Percentiles rank a stretch among this genome's conserved stretches.
These are phyloP conservation scores for Acarospora socialis DNA, from an alignment of 2,329 filamentous ascomycete genomes.

Conservation along the genomic window DNA sequence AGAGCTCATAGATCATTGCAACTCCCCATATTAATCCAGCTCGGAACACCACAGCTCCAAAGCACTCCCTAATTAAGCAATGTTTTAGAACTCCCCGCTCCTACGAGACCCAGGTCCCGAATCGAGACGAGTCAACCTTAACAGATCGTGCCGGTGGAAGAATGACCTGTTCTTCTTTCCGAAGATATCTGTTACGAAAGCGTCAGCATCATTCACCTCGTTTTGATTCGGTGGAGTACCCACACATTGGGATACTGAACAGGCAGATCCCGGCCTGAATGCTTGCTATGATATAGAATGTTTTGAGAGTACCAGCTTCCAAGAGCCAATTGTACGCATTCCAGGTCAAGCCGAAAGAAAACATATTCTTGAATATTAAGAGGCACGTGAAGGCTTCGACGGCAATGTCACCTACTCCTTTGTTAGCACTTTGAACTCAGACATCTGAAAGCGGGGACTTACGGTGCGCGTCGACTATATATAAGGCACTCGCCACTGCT, in stretches of 20 bases:
- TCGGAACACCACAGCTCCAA: too few species aligned
- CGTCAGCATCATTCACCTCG: not conserved
- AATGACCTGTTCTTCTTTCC: constrained; percentile 65
- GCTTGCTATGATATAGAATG: constrained; percentile 58
- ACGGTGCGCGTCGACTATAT: constrained; percentile 89
- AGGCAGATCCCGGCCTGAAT: constrained; percentile 67
- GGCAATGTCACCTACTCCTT: constrained; percentile 51
- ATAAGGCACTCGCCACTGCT: constrained; percentile 69
- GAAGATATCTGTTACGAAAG: constrained; percentile 45
- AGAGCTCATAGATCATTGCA: too few species aligned
- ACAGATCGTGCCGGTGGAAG: constrained; percentile 59
- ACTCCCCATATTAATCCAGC: too few species aligned
- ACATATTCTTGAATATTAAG: constrained; percentile 89
- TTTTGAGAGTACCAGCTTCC: constrained; percentile 41
- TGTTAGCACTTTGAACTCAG: not conserved
- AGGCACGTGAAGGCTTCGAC: constrained; percentile 83
- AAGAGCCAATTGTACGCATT: constrained; percentile 75
- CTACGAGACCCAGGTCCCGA: too few species aligned
- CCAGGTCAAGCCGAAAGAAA: constrained; percentile 74
- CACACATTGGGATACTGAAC: constrained; percentile 64
- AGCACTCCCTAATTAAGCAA: too few species aligned
- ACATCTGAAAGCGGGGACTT: constrained; percentile 25
- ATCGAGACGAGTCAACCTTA: constrained; percentile 37
- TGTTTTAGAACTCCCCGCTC: too few species aligned
- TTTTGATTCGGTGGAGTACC: constrained; percentile 25